Conservation (phyloP, 129 eudicot species). For the Arctium lappa region DNA sequence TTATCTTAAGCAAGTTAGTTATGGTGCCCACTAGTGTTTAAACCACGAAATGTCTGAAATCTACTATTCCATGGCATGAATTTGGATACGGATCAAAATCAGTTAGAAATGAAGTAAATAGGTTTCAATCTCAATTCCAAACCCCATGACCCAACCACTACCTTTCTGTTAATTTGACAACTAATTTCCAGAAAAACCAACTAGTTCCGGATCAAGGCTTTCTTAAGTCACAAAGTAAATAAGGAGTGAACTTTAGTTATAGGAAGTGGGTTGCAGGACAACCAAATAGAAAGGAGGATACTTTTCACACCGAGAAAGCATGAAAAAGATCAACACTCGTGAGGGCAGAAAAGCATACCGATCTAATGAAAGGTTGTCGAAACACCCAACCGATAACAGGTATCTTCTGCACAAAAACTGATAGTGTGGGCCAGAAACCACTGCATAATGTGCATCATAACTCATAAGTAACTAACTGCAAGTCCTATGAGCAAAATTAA, state of each 20-base stretch:
- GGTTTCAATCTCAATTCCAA: not conserved
- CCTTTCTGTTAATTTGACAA: not conserved
- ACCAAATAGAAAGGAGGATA: not conserved
- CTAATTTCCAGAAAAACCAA: not conserved
- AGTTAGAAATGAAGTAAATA: not conserved
- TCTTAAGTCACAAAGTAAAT: not conserved
- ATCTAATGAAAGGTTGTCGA: conserved; percentile 72
- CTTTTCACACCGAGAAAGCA: not conserved
- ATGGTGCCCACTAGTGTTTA: not conserved
- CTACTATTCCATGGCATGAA: not conserved
- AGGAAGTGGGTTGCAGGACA: not conserved
- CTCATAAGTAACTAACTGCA: conserved; percentile 16
- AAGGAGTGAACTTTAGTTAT: not conserved
- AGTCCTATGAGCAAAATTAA: not conserved
- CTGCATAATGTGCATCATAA: conserved; percentile 40
- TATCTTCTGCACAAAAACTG: conserved; percentile 79
- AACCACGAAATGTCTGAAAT: not conserved
- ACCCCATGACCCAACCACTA: not conserved
- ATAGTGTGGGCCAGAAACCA: conserved; percentile 79
- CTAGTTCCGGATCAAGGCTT: not conserved
- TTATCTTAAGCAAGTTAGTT: not conserved
- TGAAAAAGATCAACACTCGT: not conserved
- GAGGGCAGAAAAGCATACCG: conserved; percentile 43
- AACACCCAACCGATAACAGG: conserved; percentile 78
- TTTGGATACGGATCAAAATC: not conserved